Conservation (phyloP, 768 basidiomycete genomes). For the Solioccasus polychromus region DNA sequence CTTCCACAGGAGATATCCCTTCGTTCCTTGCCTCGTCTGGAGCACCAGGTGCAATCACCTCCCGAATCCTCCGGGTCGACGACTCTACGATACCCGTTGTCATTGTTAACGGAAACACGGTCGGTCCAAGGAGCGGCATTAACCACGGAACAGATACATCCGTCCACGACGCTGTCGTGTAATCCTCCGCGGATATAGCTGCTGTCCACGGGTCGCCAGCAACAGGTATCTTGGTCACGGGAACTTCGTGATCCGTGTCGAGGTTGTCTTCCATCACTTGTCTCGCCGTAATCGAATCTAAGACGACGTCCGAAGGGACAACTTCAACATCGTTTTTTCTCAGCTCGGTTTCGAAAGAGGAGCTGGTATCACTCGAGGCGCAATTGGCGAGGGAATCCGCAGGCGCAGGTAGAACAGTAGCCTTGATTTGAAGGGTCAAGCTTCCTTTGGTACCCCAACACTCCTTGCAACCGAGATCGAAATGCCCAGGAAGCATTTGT, state of each 20-base stretch:
- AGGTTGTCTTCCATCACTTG: conserved; percentile 32
- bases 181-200: conserved; percentile 20
- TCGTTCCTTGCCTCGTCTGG: neutral
- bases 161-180: conserved; percentile 29
- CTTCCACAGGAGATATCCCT: conserved; percentile 35
- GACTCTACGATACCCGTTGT: conserved; percentile 60
- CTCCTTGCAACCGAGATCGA: conserved; percentile 47
- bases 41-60: conserved; percentile 38
- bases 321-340: conserved; percentile 33
- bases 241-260: conserved; percentile 14
- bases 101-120: conserved; percentile 55
- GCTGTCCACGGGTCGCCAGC: conserved; percentile 27
- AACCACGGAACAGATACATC: conserved; percentile 29
- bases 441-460: conserved; percentile 47
- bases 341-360: conserved; percentile 39
- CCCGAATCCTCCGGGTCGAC: conserved; percentile 55
- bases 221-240: conserved; percentile 16
- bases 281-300: conserved; percentile 28
- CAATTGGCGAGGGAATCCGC: neutral
- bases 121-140: conserved; percentile 50
- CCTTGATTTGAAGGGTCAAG: conserved; percentile 24
- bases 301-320: conserved; percentile 18
- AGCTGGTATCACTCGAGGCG: conserved; percentile 1
- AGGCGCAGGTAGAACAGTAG: neutral
- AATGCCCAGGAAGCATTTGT: conserved; percentile 37